Evolutionary conservation across 805 yeast genomes (phyloP), one percentile per base, ranked within the genome.

Genomic region (Metschnikowia corniflorae): DNA sequence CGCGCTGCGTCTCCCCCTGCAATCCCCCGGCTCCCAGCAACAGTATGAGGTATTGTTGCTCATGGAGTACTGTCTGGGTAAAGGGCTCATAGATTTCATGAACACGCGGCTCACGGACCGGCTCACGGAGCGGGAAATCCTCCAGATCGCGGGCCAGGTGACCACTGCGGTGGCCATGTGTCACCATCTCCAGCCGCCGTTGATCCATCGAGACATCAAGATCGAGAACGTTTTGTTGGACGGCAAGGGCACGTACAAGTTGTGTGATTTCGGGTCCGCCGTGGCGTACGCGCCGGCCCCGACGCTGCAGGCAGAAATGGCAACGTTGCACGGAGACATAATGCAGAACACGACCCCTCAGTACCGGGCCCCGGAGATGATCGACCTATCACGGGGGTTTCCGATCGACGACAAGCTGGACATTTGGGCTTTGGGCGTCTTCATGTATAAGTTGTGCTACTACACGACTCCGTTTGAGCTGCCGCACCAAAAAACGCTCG

Each of bases 191-290:
- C 56, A 52, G 25, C 89, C 89, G 5, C 84, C 88, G 0, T 64
- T 85, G 43, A 65, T 85, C 17, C 95, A 85, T 57, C 64, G 93
- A 44, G 95, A 85, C 60, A 80, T 85, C 45, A 85, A 85, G 57
- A 85, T 85, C 47, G 95, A 85, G 59, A 85, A 85, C 53, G 88
- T 85, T 5, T 63, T 85, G 46, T 68, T 85, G 7, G 77, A 82
- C 17, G 71, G 62, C 2, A 63, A 71, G 30, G 75, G 80, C 2
- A 70, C 69, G 19, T 85, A 69, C 57, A 85, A 85, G 58, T 60
- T 85, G 17, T 82, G 91, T 61, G 95, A 85, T 61, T 85, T 85
- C 63, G 95, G 95, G 3, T 81, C 88, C 2, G 83, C 88, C 0
- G 80, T 82, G 7, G 77, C 78, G 8, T 72, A 77, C 19, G 58